phyloP scores from a whole-genome alignment of 1,284 basidiomycete genomes.

The Ustilago crameri region DNA sequence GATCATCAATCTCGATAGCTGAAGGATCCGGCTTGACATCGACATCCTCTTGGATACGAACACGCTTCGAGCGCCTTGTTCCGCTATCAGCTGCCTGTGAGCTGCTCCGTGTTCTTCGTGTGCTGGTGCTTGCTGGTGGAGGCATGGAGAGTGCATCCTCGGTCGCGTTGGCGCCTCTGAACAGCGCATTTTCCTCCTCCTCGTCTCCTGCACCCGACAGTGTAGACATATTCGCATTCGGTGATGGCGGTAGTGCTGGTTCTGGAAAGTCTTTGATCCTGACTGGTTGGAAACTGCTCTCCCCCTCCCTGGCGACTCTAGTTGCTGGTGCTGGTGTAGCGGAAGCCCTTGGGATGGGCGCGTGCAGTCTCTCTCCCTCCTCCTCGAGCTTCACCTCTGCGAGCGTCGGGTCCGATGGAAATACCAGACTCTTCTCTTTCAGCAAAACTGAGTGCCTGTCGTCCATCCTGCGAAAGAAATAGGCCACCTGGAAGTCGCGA shows the following conservation, averaged over 20 bases:
- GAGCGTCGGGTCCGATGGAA: constrained; percentile 34
- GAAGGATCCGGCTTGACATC: constrained; percentile 30
- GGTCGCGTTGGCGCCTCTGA: constrained; percentile 11
- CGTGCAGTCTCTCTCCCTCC: constrained; percentile 51
- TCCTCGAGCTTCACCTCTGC: constrained; percentile 50
- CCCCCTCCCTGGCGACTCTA: constrained; percentile 5
- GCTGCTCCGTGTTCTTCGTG: constrained; percentile 15
- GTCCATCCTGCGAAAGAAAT: constrained; percentile 68
- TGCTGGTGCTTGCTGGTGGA: constrained; percentile 24
- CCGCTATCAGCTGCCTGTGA: background rate
- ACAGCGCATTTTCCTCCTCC: constrained; percentile 16
- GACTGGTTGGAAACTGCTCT: constrained; percentile 18
- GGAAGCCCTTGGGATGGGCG: constrained; percentile 35
- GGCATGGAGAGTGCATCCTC: constrained; percentile 28
- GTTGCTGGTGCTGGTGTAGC: constrained; percentile 8
- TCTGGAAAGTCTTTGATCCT: constrained; percentile 46
- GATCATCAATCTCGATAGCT: constrained; percentile 1
- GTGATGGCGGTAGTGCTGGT: constrained; percentile 6
- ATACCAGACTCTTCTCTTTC: constrained; percentile 46
- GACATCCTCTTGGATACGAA: constrained; percentile 25
- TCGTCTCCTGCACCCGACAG: constrained; percentile 27
- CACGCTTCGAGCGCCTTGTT: constrained; percentile 33
- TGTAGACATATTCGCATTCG: constrained; percentile 17
- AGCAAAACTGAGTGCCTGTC: constrained; percentile 68
- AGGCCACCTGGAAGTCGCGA: constrained; percentile 67